Conservation (phyloP, 2,329 filamentous ascomycete genomes). For the Xylaria sp. region DNA sequence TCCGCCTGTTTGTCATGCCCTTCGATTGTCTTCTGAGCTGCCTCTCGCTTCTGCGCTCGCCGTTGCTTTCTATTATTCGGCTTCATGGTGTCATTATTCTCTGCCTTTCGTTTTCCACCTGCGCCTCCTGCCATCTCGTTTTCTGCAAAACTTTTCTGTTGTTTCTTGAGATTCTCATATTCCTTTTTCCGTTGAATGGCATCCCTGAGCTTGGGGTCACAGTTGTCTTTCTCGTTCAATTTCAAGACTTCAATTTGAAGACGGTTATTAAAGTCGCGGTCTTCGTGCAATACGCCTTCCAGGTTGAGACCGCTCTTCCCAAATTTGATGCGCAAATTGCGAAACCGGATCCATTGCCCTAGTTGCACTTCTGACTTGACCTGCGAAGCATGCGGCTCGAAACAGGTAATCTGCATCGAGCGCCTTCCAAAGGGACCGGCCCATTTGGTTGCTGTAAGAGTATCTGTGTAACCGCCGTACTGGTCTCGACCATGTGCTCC, state of each 20-base stretch:
- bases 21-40: conserved; percentile 31
- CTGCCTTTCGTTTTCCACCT: conserved; percentile 32
- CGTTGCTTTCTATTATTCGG: conserved; percentile 37
- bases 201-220: conserved; percentile 58
- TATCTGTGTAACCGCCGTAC: conserved; percentile 57
- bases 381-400: conserved; percentile 67
- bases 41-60: conserved; percentile 40
- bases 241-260: conserved; percentile 62
- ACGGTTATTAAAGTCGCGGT: conserved; percentile 57
- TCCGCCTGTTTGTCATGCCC: conserved; percentile 40
- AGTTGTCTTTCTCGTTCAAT: conserved; percentile 45
- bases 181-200: conserved; percentile 67
- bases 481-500: conserved; percentile 56
- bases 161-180: conserved; percentile 57
- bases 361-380: conserved; percentile 61
- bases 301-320: conserved; percentile 60
- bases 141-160: conserved; percentile 32
- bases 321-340: conserved; percentile 74
- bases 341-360: conserved; percentile 69
- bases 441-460: conserved; percentile 57
- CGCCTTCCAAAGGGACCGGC: conserved; percentile 75
- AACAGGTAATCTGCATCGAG: conserved; percentile 75
- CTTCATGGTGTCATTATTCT: conserved; percentile 23
- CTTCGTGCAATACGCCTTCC: conserved; percentile 74
- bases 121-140: conserved; percentile 12